Percentiles rank a stretch among this genome's conserved stretches.
Evolutionary conservation across 106 monocot genomes (phyloP).

Genomic region (Acorus calamus): DNA sequence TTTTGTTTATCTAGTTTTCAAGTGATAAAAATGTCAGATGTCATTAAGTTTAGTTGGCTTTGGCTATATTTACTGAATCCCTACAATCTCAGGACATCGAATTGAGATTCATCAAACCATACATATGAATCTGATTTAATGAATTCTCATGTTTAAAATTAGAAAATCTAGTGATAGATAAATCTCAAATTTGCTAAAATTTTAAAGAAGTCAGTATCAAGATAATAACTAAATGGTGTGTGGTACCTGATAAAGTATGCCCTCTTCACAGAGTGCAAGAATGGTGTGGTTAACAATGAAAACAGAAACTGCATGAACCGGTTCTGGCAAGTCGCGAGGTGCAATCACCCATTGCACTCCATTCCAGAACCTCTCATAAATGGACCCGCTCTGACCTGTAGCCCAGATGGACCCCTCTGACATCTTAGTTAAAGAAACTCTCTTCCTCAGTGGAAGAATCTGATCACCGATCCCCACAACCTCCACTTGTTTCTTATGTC

Average conservation of each 20-base stretch:
- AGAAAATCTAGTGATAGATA: too few relatives aligned
- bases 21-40: too few relatives aligned
- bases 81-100: too few relatives aligned
- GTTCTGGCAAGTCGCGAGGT: slow-evolving; percentile 63
- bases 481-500: slow-evolving; percentile 1
- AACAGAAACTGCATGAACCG: slow-evolving; percentile 41
- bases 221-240: background rate
- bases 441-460: slow-evolving; percentile 53
- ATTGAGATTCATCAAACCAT: too few relatives aligned
- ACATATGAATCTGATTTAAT: too few relatives aligned
- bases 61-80: too few relatives aligned
- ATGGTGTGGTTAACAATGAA: slow-evolving; percentile 70
- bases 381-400: slow-evolving; percentile 77
- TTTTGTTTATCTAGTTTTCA: too few relatives aligned
- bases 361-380: slow-evolving; percentile 99
- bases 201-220: too few relatives aligned
- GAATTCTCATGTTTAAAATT: too few relatives aligned
- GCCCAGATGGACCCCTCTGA: slow-evolving; percentile 80
- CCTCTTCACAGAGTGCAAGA: slow-evolving; percentile 64
- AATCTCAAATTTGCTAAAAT: too few relatives aligned
- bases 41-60: too few relatives aligned
- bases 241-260: slow-evolving; percentile 64
- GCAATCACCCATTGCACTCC: slow-evolving; percentile 86
- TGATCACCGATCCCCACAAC: slow-evolving; percentile 14
- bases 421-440: slow-evolving; percentile 59